phyloP scores from a whole-genome alignment of 257 asterid genomes.

The Agastache rugosa region DNA sequence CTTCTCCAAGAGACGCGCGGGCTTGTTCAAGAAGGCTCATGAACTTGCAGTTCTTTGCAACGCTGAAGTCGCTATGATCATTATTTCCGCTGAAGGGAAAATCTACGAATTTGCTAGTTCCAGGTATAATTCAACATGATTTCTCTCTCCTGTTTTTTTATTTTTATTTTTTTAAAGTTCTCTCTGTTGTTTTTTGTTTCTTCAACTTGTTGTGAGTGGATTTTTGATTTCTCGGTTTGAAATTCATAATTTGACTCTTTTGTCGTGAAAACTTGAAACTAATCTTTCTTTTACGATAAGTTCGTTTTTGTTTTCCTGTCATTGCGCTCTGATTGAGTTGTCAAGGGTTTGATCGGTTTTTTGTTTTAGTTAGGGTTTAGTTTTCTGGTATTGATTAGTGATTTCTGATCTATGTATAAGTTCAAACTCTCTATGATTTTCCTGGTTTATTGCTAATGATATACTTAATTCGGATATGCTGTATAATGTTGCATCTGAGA shows the following conservation, averaged over 20 bases:
- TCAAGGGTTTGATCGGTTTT: not conserved
- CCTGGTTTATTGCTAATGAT: not conserved
- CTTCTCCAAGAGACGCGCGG: slow-evolving; percentile 55
- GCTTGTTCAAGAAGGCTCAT: slow-evolving; percentile 63
- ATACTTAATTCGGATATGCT: not conserved
- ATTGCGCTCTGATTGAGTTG: not conserved
- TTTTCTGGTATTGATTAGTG: slow-evolving; percentile 17
- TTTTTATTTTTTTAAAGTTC: too few relatives aligned
- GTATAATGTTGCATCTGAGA: not conserved
- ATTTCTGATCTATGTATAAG: not conserved
- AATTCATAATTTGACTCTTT: not conserved
- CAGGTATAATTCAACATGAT: slow-evolving; percentile 32
- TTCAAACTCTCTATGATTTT: not conserved
- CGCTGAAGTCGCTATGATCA: slow-evolving; percentile 59
- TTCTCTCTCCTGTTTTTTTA: slow-evolving; percentile 2
- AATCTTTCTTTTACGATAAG: not conserved
- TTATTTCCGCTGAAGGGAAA: slow-evolving; percentile 54
- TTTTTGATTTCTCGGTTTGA: not conserved
- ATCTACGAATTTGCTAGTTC: slow-evolving; percentile 54
- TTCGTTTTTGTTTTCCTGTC: not conserved
- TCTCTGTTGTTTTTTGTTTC: not conserved
- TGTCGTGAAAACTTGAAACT: not conserved
- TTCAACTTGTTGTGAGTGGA: not conserved
- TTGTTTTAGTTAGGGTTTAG: not conserved
- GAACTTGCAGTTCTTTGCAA: slow-evolving; percentile 65